Percentiles rank a stretch among this genome's conserved stretches.
These are phyloP conservation scores for Dovyalis caffra DNA, from an alignment of 345 rosid species.

Conservation along the genomic window DNA sequence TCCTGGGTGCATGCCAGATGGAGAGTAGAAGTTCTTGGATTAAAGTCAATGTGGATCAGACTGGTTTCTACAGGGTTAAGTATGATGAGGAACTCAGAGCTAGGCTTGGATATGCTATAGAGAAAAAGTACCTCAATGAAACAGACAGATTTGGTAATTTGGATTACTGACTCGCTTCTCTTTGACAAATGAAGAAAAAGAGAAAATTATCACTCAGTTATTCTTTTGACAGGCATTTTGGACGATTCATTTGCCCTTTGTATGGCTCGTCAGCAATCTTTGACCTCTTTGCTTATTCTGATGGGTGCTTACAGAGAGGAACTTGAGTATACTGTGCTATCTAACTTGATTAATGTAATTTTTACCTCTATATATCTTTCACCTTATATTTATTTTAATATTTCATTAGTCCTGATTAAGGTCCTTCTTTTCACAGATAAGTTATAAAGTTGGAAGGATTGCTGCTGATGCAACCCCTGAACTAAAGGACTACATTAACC, in stretches of 20 bases:
- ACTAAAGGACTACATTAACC: constrained; percentile 49
- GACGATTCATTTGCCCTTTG: constrained; percentile 90
- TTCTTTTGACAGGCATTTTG: constrained; percentile 63
- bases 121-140: constrained; percentile 55
- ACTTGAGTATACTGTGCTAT: constrained; percentile 70
- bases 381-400: neutral
- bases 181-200: constrained; percentile 9
- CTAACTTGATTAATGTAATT: constrained; percentile 76
- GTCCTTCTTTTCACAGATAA: constrained; percentile 52
- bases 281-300: constrained; percentile 78
- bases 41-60: constrained; percentile 76
- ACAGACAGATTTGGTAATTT: constrained; percentile 80
- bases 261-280: constrained; percentile 81
- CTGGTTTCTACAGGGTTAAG: constrained; percentile 94
- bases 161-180: constrained; percentile 2
- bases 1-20: constrained; percentile 25
- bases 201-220: constrained; percentile 11
- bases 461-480: constrained; percentile 71
- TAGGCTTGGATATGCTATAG: constrained; percentile 67
- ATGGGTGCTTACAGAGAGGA: constrained; percentile 80
- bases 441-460: constrained; percentile 67
- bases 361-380: constrained; percentile 17
- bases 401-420: constrained; percentile 19
- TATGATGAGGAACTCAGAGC: constrained; percentile 81
- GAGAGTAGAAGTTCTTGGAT: constrained; percentile 49